Evolutionary conservation across 495 filamentous ascomycete species (phyloP).

Genomic region (Podospora tetraspora): DNA sequence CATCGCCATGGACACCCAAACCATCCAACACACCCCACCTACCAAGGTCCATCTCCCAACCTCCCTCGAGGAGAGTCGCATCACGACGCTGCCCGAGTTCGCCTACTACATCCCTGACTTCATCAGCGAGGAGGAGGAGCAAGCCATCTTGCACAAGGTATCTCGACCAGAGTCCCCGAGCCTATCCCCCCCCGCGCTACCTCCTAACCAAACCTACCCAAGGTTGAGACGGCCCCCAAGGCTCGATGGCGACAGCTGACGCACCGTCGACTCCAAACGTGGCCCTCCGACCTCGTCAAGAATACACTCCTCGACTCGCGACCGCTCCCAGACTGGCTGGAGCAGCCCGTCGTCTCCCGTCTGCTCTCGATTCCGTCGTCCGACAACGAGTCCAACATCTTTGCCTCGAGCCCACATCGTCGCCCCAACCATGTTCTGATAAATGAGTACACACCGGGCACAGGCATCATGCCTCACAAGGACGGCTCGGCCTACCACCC

Average conservation of each 20-base stretch:
- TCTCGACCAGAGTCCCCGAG: neutral
- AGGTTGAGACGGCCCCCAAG: conserved; percentile 57
- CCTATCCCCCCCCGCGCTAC: neutral
- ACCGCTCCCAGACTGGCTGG: conserved; percentile 73
- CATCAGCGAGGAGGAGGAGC: conserved; percentile 71
- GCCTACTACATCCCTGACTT: conserved; percentile 89
- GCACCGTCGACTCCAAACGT: conserved; percentile 83
- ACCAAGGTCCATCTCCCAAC: conserved; percentile 28
- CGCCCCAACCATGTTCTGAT: conserved; percentile 87
- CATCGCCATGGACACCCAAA: conserved; percentile 14
- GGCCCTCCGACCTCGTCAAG: conserved; percentile 70
- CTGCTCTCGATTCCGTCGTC: conserved; percentile 50
- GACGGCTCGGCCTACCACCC: conserved; percentile 84
- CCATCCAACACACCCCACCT: neutral
- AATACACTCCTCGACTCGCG: conserved; percentile 66
- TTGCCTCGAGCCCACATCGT: conserved; percentile 63
- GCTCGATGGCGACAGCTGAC: conserved; percentile 81
- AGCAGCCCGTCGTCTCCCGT: conserved; percentile 62
- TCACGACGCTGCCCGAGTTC: conserved; percentile 55
- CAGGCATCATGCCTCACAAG: conserved; percentile 96
- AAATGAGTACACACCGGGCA: conserved; percentile 82
- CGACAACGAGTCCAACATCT: conserved; percentile 46
- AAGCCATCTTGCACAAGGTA: conserved; percentile 60
- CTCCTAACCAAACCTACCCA: conserved; percentile 20
- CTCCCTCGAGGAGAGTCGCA: conserved; percentile 48